Conservation (phyloP, 805 yeast species). For the Metschnikowia matae region DNA sequence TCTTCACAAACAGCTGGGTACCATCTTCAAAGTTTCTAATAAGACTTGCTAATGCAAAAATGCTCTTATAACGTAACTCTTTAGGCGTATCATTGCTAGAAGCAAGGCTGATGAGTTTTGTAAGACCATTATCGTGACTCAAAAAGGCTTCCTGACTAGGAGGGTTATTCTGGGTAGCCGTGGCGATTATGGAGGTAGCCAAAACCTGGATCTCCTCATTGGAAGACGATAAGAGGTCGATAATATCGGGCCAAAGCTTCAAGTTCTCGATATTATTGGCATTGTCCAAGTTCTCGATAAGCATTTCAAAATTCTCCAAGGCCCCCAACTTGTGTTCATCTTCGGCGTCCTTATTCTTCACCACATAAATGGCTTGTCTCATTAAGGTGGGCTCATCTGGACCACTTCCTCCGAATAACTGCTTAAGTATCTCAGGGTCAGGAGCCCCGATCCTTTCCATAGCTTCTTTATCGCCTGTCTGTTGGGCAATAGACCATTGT, state of each 20-base stretch:
- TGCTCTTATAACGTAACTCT: slow-evolving; percentile 53
- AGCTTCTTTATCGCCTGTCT: slow-evolving; percentile 69
- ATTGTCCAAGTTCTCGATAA: slow-evolving; percentile 88
- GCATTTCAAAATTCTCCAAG: slow-evolving; percentile 87
- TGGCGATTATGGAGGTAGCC: slow-evolving; percentile 76
- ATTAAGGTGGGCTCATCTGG: slow-evolving; percentile 88
- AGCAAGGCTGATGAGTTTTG: slow-evolving; percentile 43
- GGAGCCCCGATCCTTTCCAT: slow-evolving; percentile 60
- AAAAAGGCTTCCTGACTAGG: slow-evolving; percentile 65
- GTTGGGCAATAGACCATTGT: slow-evolving; percentile 86
- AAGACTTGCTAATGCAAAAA: slow-evolving; percentile 73
- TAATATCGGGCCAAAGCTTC: slow-evolving; percentile 72
- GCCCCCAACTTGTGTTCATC: slow-evolving; percentile 68
- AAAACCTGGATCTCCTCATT: slow-evolving; percentile 44
- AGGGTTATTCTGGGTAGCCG: slow-evolving; percentile 89
- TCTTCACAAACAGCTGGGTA: slow-evolving; percentile 49
- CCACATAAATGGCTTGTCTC: slow-evolving; percentile 68
- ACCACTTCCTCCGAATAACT: slow-evolving; percentile 59
- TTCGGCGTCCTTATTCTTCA: slow-evolving; percentile 53
- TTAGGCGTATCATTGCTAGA: slow-evolving; percentile 18
- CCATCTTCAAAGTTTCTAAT: slow-evolving; percentile 64
- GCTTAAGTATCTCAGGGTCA: slow-evolving; percentile 74
- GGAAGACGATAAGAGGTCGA: slow-evolving; percentile 45
- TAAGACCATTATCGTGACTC: slow-evolving; percentile 46
- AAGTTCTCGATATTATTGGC: slow-evolving; percentile 87